Evolutionary conservation across 441 rosid species (phyloP), one percentile per base, ranked within the genome.

Genomic region (Metrosideros polymorpha): DNA sequence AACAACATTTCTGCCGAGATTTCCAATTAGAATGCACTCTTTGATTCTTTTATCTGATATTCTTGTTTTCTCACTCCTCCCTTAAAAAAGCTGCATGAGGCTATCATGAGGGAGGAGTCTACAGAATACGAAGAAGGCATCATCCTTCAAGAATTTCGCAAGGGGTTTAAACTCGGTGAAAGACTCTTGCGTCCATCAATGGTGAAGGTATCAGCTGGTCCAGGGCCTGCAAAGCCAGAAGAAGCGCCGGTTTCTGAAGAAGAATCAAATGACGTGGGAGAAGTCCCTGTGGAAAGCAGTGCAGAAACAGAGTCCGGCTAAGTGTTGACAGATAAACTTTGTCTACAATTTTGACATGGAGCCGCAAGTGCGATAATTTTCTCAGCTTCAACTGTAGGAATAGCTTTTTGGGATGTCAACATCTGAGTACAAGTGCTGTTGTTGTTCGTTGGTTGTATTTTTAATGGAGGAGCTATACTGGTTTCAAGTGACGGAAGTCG

Each of bases 191-290:
- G 99, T 52, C 98, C 99, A 35, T 92, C 99, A 35, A 96, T 96
- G 99, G 99, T 96, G 89, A 95, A 97, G 89, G 99, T 97, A 42
- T 97, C 99, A 3, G 96, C 99, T n/a, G 99, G 99, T 88, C 98
- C 99, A 6, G 99, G 99, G 77, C 98, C 97, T 63, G 94, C 90
- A 59, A 94, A 93, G 90, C 84, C 92, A 0, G 87, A 88, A 83
- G 87, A 86, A 85, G 89, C 84, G 82, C 91, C 83, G 59, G 90
- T 91, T 84, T 50, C 89, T n/a, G 55, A 51, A 27, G 92, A 82
- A 87, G 91, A 87, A 84, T 91, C 83, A n/a, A 92, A 82, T 39
- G 85, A 51, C 15, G 88, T 56, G 52, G 86, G 59, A 57, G 96
- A 89, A 87, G 83, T 89, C 18, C 66, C 89, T 30, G 91, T 88